Conservation (phyloP, 2,329 filamentous ascomycete genomes). For the Eutypa lata region DNA sequence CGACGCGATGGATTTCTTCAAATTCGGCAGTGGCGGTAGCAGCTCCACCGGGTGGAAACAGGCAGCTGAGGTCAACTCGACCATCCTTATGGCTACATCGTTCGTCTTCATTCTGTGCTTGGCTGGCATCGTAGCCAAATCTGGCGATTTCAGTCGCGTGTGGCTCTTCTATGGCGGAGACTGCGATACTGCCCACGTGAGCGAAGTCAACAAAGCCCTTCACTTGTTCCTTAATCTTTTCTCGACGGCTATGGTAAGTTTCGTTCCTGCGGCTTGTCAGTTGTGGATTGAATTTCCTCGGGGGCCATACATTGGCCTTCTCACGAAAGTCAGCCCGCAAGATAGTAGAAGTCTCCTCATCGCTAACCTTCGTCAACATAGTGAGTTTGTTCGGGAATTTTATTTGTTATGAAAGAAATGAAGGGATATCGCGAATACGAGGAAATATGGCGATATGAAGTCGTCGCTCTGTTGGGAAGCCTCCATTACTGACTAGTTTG, state of each 20-base stretch:
- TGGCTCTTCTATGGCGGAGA: background rate
- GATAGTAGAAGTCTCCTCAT: no score
- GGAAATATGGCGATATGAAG: background rate
- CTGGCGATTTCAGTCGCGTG: background rate
- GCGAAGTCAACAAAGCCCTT: background rate
- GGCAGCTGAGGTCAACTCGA: background rate
- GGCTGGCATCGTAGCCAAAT: background rate
- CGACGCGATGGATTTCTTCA: no score
- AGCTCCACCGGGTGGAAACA: background rate
- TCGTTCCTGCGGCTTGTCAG: background rate
- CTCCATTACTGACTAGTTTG: background rate
- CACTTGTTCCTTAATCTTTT: constrained; percentile 1
- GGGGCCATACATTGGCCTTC: background rate
- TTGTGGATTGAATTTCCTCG: background rate
- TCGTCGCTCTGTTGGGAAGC: background rate
- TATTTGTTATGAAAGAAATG: background rate
- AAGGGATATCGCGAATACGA: background rate
- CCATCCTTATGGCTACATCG: background rate
- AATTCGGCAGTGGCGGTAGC: background rate
- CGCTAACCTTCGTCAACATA: background rate
- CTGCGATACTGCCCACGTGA: background rate
- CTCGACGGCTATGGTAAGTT: background rate
- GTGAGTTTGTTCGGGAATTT: background rate
- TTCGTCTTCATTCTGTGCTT: background rate
- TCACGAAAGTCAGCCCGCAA: no score